Evolutionary conservation across 2,329 filamentous ascomycete species (phyloP).

Genomic region (Tolypocladium ovalisporum): DNA sequence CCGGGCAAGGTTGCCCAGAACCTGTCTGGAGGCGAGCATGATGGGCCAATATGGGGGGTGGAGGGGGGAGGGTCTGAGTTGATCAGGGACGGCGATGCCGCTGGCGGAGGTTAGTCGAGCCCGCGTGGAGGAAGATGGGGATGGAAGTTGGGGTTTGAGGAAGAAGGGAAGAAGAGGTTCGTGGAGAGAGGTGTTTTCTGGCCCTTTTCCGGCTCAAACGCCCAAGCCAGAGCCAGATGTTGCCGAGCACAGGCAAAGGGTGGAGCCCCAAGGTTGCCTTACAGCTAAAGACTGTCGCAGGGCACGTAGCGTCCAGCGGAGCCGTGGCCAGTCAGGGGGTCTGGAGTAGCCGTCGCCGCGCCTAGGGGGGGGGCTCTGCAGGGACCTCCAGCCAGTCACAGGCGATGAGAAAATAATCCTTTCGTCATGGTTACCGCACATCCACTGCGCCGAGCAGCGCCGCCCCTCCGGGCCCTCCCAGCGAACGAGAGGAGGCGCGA

Average conservation of each 20-base stretch:
- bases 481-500: slow-evolving; percentile 1
- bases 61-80: slow-evolving; percentile 15
- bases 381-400: slow-evolving; percentile 11
- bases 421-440: slow-evolving; percentile 7
- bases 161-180: slow-evolving; percentile 4
- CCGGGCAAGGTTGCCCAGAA: slow-evolving; percentile 54
- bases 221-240: slow-evolving; percentile 7
- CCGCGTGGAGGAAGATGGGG: slow-evolving; percentile 2
- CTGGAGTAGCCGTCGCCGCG: not conserved
- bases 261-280: slow-evolving; percentile 1
- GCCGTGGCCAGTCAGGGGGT: not conserved
- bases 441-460: slow-evolving; percentile 1
- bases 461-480: not conserved
- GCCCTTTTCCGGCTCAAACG: slow-evolving; percentile 3
- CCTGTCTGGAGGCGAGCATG: slow-evolving; percentile 64
- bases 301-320: not conserved
- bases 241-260: slow-evolving; percentile 6
- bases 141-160: slow-evolving; percentile 10
- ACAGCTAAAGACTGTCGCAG: not conserved
- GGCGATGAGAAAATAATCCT: slow-evolving; percentile 13
- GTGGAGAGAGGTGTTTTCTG: slow-evolving; percentile 16
- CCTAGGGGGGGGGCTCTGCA: not conserved
- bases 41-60: slow-evolving; percentile 28
- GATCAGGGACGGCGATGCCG: slow-evolving; percentile 8
- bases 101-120: slow-evolving; percentile 9